Percentiles rank a stretch among this genome's conserved stretches.
Conservation (phyloP, 2,329 filamentous ascomycete species). For the Ascochyta fabae region DNA sequence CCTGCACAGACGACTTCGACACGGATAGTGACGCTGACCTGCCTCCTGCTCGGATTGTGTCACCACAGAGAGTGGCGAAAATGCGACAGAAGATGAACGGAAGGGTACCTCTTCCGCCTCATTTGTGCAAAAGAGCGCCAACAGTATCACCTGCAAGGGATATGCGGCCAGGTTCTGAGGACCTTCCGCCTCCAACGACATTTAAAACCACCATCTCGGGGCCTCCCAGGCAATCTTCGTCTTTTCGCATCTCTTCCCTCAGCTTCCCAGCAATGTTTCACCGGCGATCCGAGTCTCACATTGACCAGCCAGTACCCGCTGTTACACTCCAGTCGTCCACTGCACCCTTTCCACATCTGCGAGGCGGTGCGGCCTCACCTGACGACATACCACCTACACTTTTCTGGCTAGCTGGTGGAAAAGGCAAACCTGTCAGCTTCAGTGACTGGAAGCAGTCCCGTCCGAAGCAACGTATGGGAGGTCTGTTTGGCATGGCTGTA, state of each 20-base stretch:
- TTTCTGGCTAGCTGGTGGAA: slow-evolving; percentile 37
- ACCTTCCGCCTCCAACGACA: background rate
- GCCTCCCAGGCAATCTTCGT: background rate
- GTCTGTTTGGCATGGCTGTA: slow-evolving; percentile 33
- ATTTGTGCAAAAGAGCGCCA: background rate
- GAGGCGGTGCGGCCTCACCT: slow-evolving; percentile 26
- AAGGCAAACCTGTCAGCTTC: slow-evolving; percentile 18
- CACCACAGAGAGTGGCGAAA: background rate
- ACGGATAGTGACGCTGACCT: slow-evolving; percentile 6
- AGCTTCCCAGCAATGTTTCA: background rate
- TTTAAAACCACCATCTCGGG: background rate
- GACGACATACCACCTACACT: slow-evolving; percentile 25
- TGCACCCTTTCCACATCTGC: slow-evolving; percentile 11
- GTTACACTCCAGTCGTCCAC: background rate
- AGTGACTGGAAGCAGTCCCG: slow-evolving; percentile 30
- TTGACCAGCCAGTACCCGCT: background rate
- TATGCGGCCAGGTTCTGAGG: no score
- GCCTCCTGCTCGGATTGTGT: background rate
- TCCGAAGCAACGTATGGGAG: slow-evolving; percentile 32
- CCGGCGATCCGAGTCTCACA: background rate
- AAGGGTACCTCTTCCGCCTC: background rate
- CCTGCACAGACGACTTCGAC: background rate
- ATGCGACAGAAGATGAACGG: slow-evolving; percentile 3
- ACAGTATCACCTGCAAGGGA: no score
- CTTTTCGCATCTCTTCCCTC: background rate